Conservation (phyloP, 495 filamentous ascomycete genomes). For the Aspergillus panamensis region DNA sequence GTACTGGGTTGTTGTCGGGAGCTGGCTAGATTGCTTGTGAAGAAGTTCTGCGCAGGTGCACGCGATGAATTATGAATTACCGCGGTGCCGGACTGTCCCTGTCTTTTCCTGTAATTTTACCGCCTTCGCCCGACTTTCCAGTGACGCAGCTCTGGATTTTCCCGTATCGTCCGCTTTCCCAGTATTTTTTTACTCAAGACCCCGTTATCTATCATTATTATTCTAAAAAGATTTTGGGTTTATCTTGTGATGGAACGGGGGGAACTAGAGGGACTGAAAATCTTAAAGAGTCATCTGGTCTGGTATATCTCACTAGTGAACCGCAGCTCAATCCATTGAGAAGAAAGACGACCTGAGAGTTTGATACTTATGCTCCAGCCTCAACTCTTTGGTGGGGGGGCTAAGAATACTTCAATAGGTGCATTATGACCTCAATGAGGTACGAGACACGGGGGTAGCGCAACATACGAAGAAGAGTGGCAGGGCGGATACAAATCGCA, state of each 20-base stretch:
- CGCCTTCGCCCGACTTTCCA: conserved; percentile 3
- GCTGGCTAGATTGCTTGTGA: not conserved
- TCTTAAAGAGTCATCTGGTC: not conserved
- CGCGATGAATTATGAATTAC: conserved; percentile 42
- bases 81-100: conserved; percentile 22
- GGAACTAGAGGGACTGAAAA: not conserved
- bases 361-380: not conserved
- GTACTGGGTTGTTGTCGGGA: conserved; percentile 2
- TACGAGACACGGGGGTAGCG: too few relatives aligned
- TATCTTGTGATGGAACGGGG: not conserved
- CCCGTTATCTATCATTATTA: not conserved
- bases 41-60: conserved; percentile 14
- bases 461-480: too few relatives aligned
- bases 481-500: not conserved
- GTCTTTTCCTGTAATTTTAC: conserved; percentile 5
- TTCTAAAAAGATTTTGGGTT: not conserved
- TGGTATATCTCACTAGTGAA: not conserved
- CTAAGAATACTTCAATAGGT: not conserved
- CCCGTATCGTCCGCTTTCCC: not conserved
- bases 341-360: not conserved
- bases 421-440: too few relatives aligned
- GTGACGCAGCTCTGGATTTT: not conserved
- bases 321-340: not conserved
- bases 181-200: not conserved
- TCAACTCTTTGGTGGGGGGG: not conserved